These are phyloP conservation scores for Chytriomyces hyalinus DNA, from an alignment of 192 early-diverging fungal genomes.

Conservation along the genomic window DNA sequence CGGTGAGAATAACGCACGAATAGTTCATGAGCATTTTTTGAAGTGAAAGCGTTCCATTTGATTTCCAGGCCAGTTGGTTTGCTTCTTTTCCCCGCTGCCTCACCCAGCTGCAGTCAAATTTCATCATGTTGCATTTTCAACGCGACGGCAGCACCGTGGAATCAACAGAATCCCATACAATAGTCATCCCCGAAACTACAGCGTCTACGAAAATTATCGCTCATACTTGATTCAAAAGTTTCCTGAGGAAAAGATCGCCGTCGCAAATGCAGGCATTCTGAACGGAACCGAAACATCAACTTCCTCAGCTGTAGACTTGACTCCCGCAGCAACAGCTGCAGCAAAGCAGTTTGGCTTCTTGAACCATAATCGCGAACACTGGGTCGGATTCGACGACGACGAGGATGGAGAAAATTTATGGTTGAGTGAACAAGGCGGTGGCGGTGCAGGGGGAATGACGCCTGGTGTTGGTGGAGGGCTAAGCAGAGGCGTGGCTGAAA, in stretches of 20 bases:
- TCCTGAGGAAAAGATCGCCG: neutral
- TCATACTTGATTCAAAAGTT: slow-evolving; percentile 32
- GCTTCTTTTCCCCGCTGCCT: slow-evolving; percentile 69
- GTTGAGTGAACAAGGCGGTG: neutral
- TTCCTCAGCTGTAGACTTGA: neutral
- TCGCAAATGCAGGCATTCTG: neutral
- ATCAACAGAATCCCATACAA: slow-evolving; percentile 18
- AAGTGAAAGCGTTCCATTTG: neutral
- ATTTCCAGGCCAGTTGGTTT: slow-evolving; percentile 65
- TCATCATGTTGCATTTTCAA: neutral
- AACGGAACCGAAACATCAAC: neutral
- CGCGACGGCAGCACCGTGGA: slow-evolving; percentile 28
- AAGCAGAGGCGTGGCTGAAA: neutral
- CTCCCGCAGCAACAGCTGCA: neutral
- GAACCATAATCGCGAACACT: slow-evolving; percentile 23
- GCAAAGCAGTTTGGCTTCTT: slow-evolving; percentile 7
- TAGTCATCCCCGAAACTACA: slow-evolving; percentile 21
- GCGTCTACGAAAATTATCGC: slow-evolving; percentile 35
- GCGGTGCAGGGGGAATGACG: neutral
- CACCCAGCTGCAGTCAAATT: slow-evolving; percentile 39
- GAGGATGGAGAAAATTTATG: slow-evolving; percentile 26
- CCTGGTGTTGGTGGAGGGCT: neutral
- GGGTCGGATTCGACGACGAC: slow-evolving; percentile 18
- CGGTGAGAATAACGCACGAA: neutral
- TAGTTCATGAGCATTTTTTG: neutral